Conservation (phyloP, 257 asterid genomes). For the Solanum neorickii region DNA sequence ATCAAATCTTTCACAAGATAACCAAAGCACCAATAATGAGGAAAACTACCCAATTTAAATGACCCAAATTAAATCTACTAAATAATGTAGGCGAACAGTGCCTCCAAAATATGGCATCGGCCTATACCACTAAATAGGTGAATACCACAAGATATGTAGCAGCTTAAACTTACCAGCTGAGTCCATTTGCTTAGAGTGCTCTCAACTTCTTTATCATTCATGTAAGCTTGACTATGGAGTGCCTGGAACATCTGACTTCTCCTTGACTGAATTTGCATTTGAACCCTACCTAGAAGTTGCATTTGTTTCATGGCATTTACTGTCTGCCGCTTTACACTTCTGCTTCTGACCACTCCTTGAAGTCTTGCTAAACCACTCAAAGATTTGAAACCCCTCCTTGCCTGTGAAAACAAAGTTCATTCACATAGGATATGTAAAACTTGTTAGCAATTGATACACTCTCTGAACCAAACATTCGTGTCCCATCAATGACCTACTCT, state of each 20-base stretch:
- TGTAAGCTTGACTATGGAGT: conserved; percentile 25
- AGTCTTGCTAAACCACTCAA: conserved; percentile 89
- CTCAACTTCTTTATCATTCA: conserved; percentile 43
- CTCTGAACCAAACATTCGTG: not conserved
- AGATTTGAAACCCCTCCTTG: conserved; percentile 66
- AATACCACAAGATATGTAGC: not conserved
- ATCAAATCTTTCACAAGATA: not conserved
- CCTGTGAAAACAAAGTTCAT: conserved; percentile 26
- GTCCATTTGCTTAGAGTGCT: conserved; percentile 59
- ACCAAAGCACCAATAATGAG: not conserved
- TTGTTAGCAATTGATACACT: not conserved
- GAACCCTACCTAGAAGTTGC: conserved; percentile 83
- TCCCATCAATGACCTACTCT: not conserved
- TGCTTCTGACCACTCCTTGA: conserved; percentile 77
- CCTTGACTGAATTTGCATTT: conserved; percentile 77
- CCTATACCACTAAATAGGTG: not conserved
- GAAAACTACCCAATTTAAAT: not conserved
- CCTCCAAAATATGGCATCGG: not conserved
- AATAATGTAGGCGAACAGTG: not conserved
- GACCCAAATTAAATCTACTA: not conserved
- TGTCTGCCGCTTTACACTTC: conserved; percentile 68
- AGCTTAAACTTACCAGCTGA: conserved; percentile 33
- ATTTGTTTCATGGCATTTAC: conserved; percentile 77
- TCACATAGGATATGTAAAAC: not conserved
- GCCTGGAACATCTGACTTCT: conserved; percentile 73